Conservation (phyloP, 75 land plant genomes). For the Picea sitchensis region DNA sequence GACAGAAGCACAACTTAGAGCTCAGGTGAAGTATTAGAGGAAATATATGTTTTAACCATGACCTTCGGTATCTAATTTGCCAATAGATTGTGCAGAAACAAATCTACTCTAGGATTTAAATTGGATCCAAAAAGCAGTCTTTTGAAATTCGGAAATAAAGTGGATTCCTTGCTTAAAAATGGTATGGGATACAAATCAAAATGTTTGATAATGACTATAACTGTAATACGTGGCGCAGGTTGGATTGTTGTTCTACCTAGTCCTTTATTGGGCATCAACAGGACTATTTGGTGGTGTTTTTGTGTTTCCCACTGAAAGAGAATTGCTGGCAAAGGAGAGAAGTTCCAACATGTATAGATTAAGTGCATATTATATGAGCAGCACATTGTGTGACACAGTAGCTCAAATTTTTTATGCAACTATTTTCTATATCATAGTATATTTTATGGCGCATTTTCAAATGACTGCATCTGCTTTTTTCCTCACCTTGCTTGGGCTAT, state of each 20-base stretch:
- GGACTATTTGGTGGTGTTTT: slow-evolving; percentile 24
- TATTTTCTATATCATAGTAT: slow-evolving; percentile 25
- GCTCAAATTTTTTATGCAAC: slow-evolving; percentile 30
- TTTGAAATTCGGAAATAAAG: no score
- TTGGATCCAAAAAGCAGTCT: no score
- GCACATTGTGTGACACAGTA: slow-evolving; percentile 27
- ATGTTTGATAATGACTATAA: neutral
- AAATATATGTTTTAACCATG: no score
- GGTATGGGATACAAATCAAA: no score
- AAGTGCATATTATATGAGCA: slow-evolving; percentile 34
- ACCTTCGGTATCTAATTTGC: no score
- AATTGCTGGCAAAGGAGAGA: slow-evolving; percentile 26
- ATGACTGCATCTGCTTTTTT: slow-evolving; percentile 12
- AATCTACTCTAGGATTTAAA: no score
- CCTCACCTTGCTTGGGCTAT: slow-evolving; percentile 27
- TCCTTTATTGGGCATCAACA: slow-evolving; percentile 29
- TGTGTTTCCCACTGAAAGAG: slow-evolving; percentile 25
- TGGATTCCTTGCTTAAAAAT: no score
- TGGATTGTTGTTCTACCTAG: slow-evolving; percentile 32
- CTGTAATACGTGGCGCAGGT: slow-evolving; percentile 9
- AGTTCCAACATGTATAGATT: slow-evolving; percentile 38
- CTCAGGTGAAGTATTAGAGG: slow-evolving; percentile 7
- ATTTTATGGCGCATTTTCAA: slow-evolving; percentile 31
- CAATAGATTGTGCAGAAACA: no score
- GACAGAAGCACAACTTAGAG: neutral